Evolutionary conservation across 2,329 filamentous ascomycete genomes (phyloP).

Genomic region (Penicillium verrucosum): DNA sequence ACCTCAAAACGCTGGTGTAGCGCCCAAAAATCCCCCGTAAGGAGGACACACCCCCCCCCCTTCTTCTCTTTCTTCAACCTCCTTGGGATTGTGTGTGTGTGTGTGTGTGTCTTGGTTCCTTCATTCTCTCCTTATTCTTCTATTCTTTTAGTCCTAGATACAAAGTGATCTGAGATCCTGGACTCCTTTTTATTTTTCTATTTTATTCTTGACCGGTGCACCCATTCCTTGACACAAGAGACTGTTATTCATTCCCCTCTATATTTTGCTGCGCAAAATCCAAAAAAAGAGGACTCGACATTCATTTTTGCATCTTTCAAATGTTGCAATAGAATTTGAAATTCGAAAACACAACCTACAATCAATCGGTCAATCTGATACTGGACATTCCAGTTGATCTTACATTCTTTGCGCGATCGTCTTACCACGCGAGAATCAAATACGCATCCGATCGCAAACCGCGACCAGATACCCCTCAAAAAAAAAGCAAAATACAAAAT

Average conservation of each 20-base stretch:
- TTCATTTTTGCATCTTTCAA: conserved; percentile 17
- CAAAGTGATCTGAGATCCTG: conserved; percentile 30
- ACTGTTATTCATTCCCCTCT: conserved; percentile 5
- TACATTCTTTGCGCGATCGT: conserved; percentile 34
- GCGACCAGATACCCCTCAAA: not conserved
- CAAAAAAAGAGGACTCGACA: conserved; percentile 9
- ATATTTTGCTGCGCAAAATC: conserved; percentile 34
- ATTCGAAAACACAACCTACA: not conserved
- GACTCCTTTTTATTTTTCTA: conserved; percentile 22
- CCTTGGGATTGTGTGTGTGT: conserved; percentile 15
- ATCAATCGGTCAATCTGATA: conserved; percentile 20
- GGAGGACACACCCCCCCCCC: conserved; percentile 7
- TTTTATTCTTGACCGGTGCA: conserved; percentile 27
- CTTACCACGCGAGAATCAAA: conserved; percentile 26
- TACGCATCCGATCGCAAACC: conserved; percentile 13
- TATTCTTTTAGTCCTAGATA: conserved; percentile 14
- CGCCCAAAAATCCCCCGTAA: conserved; percentile 11
- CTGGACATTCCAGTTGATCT: conserved; percentile 31
- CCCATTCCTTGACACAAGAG: conserved; percentile 27
- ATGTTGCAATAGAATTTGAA: not conserved
- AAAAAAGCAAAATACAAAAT: not conserved
- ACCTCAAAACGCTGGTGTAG: conserved; percentile 10
- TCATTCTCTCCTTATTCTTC: conserved; percentile 23
- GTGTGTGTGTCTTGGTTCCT: conserved; percentile 20
- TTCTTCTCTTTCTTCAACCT: conserved; percentile 17